phyloP scores from a whole-genome alignment of 805 yeast genomes.

The Blastobotrys muscicola region DNA sequence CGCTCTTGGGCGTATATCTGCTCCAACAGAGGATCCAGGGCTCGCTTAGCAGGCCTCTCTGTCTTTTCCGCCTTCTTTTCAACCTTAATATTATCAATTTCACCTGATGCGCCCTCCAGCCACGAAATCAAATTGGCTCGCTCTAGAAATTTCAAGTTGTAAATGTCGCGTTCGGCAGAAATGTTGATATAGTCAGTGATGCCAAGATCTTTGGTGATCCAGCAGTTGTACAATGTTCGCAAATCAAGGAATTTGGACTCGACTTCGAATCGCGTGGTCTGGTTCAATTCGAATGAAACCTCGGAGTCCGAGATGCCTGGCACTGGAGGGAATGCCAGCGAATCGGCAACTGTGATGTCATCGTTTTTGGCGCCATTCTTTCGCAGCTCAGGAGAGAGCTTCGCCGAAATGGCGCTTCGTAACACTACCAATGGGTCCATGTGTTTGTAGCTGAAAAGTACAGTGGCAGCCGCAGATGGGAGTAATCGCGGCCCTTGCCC shows the following conservation, averaged over 20 bases:
- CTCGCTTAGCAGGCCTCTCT: conserved; percentile 19
- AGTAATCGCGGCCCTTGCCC: too few relatives aligned
- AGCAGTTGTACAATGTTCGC: conserved; percentile 62
- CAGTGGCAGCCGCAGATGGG: too few relatives aligned
- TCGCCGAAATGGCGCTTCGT: conserved; percentile 25
- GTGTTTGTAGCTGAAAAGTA: too few relatives aligned
- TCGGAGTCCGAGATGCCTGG: conserved; percentile 12
- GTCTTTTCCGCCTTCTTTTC: neutral
- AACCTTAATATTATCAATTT: conserved; percentile 41
- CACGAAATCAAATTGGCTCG: conserved; percentile 77
- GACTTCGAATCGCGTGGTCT: conserved; percentile 42
- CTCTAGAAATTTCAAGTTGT: conserved; percentile 72
- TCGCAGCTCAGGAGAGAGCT: conserved; percentile 19
- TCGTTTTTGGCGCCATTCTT: conserved; percentile 22
- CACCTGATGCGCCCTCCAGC: conserved; percentile 60
- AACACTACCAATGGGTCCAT: conserved; percentile 25
- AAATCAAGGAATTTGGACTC: conserved; percentile 28
- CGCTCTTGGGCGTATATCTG: conserved; percentile 38
- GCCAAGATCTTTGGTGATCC: conserved; percentile 62
- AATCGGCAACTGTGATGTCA: conserved; percentile 31
- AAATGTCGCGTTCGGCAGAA: conserved; percentile 54
- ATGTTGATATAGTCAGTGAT: conserved; percentile 74
- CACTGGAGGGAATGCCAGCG: conserved; percentile 23
- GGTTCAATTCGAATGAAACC: conserved; percentile 31
- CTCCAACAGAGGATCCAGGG: conserved; percentile 42